Conservation (phyloP, 306 rosid species). For the Cicer judaicum region DNA sequence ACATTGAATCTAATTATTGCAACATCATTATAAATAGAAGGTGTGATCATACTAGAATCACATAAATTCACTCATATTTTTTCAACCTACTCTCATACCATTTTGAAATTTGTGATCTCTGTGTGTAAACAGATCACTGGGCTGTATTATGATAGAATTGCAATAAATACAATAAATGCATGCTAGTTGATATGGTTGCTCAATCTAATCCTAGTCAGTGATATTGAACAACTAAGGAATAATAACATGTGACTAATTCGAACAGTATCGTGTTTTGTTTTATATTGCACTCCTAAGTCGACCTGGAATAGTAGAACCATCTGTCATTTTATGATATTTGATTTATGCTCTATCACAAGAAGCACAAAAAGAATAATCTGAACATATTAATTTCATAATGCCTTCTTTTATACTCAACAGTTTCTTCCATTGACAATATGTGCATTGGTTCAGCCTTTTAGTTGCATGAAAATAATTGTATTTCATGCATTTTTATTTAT, state of each 20-base stretch:
- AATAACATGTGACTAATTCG: background rate
- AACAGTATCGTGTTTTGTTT: background rate
- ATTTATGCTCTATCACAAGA: background rate
- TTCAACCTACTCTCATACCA: no score
- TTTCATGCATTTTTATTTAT: conserved; percentile 15
- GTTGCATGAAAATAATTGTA: conserved; percentile 1
- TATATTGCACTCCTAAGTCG: background rate
- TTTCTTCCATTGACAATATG: background rate
- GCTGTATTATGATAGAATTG: no score
- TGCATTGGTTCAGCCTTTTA: conserved; percentile 1
- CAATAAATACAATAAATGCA: no score
- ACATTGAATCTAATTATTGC: no score
- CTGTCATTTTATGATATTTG: conserved; percentile 19
- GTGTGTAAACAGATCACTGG: no score
- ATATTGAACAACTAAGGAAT: no score
- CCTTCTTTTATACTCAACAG: conserved; percentile 6
- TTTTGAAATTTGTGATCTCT: no score
- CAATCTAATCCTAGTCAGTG: no score
- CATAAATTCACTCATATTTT: no score
- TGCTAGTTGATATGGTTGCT: no score
- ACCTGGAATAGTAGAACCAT: background rate
- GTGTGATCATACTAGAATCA: no score
- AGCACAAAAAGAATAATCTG: background rate
- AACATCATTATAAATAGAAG: no score
- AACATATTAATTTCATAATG: conserved; percentile 8